Conservation (phyloP, 495 filamentous ascomycete genomes). For the Penicillium samsonianum region DNA sequence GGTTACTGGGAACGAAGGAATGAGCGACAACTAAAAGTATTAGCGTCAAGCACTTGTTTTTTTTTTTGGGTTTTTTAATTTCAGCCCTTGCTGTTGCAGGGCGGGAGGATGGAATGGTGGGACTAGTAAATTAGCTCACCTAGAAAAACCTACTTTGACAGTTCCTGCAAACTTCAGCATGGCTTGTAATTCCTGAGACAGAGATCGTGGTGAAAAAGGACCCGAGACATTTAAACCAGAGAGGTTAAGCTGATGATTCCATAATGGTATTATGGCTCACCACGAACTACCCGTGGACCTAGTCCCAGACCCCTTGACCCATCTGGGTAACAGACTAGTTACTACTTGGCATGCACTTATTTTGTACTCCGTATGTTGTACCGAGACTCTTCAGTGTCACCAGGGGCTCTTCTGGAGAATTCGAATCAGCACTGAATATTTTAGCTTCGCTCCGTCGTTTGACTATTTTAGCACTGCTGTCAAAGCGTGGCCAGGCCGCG, state of each 20-base stretch:
- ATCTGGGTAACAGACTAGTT: neutral
- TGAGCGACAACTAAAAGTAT: neutral
- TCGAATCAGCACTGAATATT: neutral
- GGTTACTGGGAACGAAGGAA: neutral
- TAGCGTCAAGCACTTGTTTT: neutral
- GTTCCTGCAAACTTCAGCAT: neutral
- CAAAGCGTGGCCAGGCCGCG: conserved; percentile 3
- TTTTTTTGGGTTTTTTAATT: neutral
- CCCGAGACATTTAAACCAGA: neutral
- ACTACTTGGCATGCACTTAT: conserved; percentile 7
- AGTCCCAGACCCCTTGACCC: neutral
- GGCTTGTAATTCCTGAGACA: neutral
- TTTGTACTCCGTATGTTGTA: neutral
- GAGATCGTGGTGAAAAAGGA: neutral
- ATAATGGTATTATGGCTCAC: neutral
- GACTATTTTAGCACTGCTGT: conserved; percentile 3
- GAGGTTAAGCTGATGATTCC: neutral
- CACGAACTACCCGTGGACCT: neutral
- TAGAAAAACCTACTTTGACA: too few species aligned
- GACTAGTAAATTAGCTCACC: neutral
- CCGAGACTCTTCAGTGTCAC: neutral
- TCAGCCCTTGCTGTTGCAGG: neutral
- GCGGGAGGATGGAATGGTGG: neutral
- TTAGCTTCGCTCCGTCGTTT: conserved; percentile 12
- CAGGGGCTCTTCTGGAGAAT: conserved; percentile 1